Evolutionary conservation across 1,284 basidiomycete genomes (phyloP).

Genomic region (Moniliophthora roreri): DNA sequence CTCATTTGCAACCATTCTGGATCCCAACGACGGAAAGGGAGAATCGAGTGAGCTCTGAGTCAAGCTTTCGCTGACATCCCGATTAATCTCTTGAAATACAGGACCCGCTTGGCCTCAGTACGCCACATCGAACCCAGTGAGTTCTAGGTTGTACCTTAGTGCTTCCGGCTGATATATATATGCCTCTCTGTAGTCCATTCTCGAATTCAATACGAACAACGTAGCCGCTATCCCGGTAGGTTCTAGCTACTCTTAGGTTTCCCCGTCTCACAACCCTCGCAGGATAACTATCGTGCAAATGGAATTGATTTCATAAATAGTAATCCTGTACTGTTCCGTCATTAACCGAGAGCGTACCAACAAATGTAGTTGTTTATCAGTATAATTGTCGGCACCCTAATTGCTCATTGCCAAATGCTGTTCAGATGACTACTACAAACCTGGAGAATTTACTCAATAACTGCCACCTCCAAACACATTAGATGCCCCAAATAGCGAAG

Average conservation of each 20-base stretch:
- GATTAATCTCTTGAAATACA: not conserved
- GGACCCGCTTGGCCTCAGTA: constrained; percentile 1
- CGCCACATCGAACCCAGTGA: not conserved
- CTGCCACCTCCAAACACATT: no score
- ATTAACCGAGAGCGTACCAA: no score
- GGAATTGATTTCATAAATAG: not conserved
- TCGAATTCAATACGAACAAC: not conserved
- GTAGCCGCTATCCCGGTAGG: not conserved
- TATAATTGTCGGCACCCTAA: no score
- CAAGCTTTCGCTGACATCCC: not conserved
- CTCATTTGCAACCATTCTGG: constrained; percentile 7
- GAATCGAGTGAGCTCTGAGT: not conserved
- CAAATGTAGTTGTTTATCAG: no score
- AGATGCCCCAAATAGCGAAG: no score
- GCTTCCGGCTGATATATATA: no score
- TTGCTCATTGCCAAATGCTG: no score
- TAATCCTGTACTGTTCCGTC: not conserved
- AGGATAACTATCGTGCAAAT: not conserved
- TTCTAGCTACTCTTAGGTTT: no score
- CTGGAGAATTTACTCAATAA: no score
- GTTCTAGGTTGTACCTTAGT: not conserved
- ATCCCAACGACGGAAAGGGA: constrained; percentile 10
- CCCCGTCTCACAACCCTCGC: not conserved
- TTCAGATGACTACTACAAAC: no score
- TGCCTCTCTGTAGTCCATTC: not conserved